Percentiles rank a stretch among this genome's conserved stretches.
Conservation (phyloP, 2,329 filamentous ascomycete genomes). For the Fusarium temperatum region DNA sequence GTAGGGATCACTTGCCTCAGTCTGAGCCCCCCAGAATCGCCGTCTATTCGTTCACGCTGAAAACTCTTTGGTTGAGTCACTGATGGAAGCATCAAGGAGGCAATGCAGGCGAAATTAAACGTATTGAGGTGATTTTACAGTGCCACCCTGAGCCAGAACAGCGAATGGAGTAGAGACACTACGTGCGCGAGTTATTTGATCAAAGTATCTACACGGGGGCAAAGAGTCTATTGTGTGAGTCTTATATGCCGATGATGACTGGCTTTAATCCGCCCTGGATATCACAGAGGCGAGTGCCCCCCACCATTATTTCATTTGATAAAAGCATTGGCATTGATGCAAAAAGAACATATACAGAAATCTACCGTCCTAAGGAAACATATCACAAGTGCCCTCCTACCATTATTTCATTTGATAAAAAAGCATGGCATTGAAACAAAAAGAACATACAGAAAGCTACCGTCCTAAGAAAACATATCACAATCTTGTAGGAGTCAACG, state of each 20-base stretch:
- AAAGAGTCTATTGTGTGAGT: neutral
- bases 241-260: neutral
- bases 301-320: neutral
- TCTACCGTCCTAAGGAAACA: too few relatives aligned
- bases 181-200: neutral
- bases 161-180: neutral
- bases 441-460: neutral
- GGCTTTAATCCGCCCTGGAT: neutral
- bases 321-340: neutral
- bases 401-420: neutral
- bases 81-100: neutral
- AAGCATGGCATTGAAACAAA: neutral
- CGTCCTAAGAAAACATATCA: neutral
- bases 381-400: neutral
- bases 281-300: too few relatives aligned
- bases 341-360: neutral
- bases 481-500: neutral
- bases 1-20: too few relatives aligned
- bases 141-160: neutral
- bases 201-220: too few relatives aligned
- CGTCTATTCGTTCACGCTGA: neutral
- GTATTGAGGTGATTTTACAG: neutral
- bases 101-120: neutral
- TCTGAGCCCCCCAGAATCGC: neutral
- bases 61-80: neutral